Base-by-base conservation (phyloP, 1,139 yeast genomes). In the Sugiyamaella castrensis region DNA sequence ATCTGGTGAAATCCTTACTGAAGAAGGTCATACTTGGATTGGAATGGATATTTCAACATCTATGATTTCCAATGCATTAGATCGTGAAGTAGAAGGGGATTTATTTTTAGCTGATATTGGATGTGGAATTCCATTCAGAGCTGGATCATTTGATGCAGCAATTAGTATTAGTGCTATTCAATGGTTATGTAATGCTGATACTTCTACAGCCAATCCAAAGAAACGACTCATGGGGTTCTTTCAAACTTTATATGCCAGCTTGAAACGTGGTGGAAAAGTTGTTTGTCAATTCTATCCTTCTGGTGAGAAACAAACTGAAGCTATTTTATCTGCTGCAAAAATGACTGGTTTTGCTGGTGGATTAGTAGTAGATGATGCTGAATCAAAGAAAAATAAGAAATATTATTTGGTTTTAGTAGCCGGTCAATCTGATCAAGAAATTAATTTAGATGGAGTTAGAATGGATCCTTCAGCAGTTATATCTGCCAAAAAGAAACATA, bases 331-430 rank as follows among this genome's bases (percentile, higher is more conserved):
- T 32, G 88, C 96, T 15, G 98, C 98, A 4, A 91, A 89, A 66
- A 83, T 87, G 5, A 87, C 98, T 0, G 99, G 99, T 1, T 92
- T 92, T 67, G 94, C 89, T 47, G 98, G 98, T 61, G 99, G 99
- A 55, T 74, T 92, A 56, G 87, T 94, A 13, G 79, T 92, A 42
- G 98, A 94, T 68, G 94, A 89, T 56, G 95, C 96, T 3, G 97
- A 91, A 61, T 82, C 92, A 40, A 89, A 87, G 66, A 87, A 87
- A 69, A 87, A 92, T 64, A 88, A 84, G 67, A 92, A 92, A 69
- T 87, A 85, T 68, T 92, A 92, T 65, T 71, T 92, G 54, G 97
- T 92, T 16, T 73, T 92, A 55, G 86, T 92, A 46, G 95, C 98
- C 0, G 98, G 98, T 50, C 67, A 62, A 37, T 75, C 88, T 36